A percentile compares a stretch with the other conserved stretches of the same genome.
Evolutionary conservation across 805 yeast genomes (phyloP).

Genomic region (Lachancea mirantina): DNA sequence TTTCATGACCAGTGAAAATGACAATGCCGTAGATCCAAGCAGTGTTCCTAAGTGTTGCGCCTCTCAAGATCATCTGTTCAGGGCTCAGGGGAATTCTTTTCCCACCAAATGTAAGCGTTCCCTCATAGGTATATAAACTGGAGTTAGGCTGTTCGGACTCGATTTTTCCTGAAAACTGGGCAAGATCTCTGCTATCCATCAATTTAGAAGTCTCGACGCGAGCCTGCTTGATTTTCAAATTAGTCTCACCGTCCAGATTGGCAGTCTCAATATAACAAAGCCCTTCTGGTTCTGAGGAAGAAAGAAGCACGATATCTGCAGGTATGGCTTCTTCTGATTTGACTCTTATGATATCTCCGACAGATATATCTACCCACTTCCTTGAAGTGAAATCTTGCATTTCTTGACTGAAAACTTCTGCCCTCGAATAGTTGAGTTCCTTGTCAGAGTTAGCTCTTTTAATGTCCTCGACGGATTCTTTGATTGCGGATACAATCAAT

Average conservation of each 20-base stretch:
- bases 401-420: conserved; percentile 50
- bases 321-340: conserved; percentile 87
- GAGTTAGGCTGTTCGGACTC: conserved; percentile 90
- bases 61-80: conserved; percentile 86
- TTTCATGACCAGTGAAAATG: conserved; percentile 96
- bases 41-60: conserved; percentile 92
- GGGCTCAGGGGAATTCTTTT: conserved; percentile 69
- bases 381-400: conserved; percentile 57
- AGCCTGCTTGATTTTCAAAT: conserved; percentile 89
- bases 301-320: conserved; percentile 77
- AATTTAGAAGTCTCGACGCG: conserved; percentile 65
- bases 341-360: conserved; percentile 86
- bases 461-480: conserved; percentile 84
- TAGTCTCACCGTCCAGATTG: conserved; percentile 95
- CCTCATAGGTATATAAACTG: conserved; percentile 90
- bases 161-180: conserved; percentile 49
- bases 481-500: conserved; percentile 80
- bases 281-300: conserved; percentile 98
- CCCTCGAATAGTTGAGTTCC: conserved; percentile 75
- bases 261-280: conserved; percentile 96
- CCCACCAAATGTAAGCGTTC: conserved; percentile 56
- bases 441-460: conserved; percentile 84
- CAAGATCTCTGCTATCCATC: conserved; percentile 57
- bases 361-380: conserved; percentile 81
- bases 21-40: conserved; percentile 93